Conservation (phyloP, 805 yeast species). For the Schwanniomyces pseudopolymorphus region DNA sequence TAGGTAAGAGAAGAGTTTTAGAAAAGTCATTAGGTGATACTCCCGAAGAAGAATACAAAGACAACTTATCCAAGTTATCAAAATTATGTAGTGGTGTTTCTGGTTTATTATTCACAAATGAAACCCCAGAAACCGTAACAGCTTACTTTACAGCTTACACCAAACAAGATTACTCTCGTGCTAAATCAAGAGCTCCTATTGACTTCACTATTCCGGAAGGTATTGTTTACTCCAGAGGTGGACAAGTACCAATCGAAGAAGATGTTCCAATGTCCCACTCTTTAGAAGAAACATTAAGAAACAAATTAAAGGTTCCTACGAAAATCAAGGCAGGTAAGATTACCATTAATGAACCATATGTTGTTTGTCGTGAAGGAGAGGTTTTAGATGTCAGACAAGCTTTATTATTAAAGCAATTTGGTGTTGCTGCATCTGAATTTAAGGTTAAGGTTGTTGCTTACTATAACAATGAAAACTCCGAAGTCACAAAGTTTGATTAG, state of each 20-base stretch:
- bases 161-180: slow-evolving; percentile 83
- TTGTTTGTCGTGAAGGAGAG: slow-evolving; percentile 79
- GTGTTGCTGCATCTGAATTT: slow-evolving; percentile 91
- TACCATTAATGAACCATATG: slow-evolving; percentile 68
- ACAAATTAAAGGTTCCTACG: slow-evolving; percentile 87
- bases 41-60: slow-evolving; percentile 87
- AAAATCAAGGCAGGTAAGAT: slow-evolving; percentile 88
- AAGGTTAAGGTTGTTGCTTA: slow-evolving; percentile 77
- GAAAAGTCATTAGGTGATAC: slow-evolving; percentile 90
- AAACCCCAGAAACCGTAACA: slow-evolving; percentile 81
- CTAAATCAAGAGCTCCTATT: slow-evolving; percentile 81
- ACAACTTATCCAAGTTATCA: slow-evolving; percentile 71
- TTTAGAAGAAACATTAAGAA: slow-evolving; percentile 88
- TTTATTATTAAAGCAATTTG: slow-evolving; percentile 88
- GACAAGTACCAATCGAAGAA: slow-evolving; percentile 83
- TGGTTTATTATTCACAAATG: slow-evolving; percentile 88
- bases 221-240: slow-evolving; percentile 91
- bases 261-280: slow-evolving; percentile 98
- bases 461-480: slow-evolving; percentile 61
- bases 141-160: slow-evolving; percentile 81
- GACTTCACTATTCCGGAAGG: slow-evolving; percentile 88
- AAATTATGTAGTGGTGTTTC: slow-evolving; percentile 71
- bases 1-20: slow-evolving; percentile 92
- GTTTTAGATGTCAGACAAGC: slow-evolving; percentile 87
- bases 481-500: slow-evolving; percentile 22